These are phyloP conservation scores for Closterium sp. DNA, from an alignment of 139 green algal genomes.

Conservation along the genomic window DNA sequence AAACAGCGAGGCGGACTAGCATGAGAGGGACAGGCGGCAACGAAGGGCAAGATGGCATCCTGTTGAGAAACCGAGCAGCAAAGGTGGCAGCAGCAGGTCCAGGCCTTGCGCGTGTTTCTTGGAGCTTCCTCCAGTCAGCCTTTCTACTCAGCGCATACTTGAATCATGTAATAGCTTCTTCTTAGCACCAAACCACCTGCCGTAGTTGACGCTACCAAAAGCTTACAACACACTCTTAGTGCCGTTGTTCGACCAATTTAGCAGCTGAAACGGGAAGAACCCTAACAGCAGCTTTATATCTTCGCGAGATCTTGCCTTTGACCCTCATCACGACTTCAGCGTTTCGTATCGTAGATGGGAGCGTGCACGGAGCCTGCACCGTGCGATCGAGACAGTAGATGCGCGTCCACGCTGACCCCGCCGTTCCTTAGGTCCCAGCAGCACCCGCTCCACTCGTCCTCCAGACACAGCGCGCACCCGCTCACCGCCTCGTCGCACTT, in stretches of 20 bases:
- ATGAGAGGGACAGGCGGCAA: neutral
- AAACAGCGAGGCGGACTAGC: neutral
- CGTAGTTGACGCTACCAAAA: neutral
- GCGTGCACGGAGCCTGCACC: neutral
- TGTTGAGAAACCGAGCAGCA: neutral
- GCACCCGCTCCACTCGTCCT: neutral
- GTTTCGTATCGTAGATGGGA: too few species aligned
- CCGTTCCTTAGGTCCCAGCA: neutral
- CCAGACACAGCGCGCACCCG: neutral
- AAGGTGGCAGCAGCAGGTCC: neutral
- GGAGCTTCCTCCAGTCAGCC: too few species aligned
- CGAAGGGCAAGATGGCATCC: neutral
- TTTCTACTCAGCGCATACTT: too few species aligned
- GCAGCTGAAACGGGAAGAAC: too few species aligned
- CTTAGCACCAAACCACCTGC: too few species aligned
- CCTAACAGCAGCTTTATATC: too few species aligned
- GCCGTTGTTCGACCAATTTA: too few species aligned
- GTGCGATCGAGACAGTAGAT: neutral
- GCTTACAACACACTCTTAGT: too few species aligned
- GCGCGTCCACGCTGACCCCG: neutral
- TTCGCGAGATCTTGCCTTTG: too few species aligned
- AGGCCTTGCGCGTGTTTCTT: neutral
- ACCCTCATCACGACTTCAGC: too few species aligned
- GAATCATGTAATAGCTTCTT: too few species aligned
- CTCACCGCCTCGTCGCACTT: neutral